Base-by-base conservation (phyloP, 2,329 filamentous ascomycete species). In the Aspergillus sp. region DNA sequence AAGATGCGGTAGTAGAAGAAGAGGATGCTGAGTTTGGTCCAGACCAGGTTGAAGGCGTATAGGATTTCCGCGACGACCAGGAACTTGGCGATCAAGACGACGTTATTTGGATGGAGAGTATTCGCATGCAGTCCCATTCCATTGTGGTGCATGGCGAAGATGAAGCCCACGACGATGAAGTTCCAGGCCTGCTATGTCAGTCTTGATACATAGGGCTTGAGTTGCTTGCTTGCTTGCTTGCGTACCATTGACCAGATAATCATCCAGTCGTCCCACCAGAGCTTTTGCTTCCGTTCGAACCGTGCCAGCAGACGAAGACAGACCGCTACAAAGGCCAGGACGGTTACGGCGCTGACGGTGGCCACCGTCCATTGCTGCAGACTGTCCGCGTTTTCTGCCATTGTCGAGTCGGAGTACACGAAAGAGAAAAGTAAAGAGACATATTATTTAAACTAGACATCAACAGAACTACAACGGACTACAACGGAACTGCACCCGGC, bases 181-280 rank as follows among this genome's bases (percentile, higher is more conserved):
- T 65, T 67, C 66, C 66, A 68, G 24, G 22, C 60, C 66, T 66
- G 41, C 2, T 24, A 15, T 13, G 1, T 45, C 19, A 34, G 2
- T 17, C 20, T 3, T 30, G 9, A 11, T 30, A 30, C 2, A 30
- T 7, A 24, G n/a, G n/a, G n/a, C n/a, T n/a, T n/a, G n/a, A n/a
- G n/a, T n/a, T n/a, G n/a, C n/a, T 24, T 24, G 7, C 24, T 5
- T 24, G 24, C 24, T 24, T 24, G 24, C 20, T 20, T 20, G 24
- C 17, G 5, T 44, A 81, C 79, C 79, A 79, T 77, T 1, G 80
- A 81, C 51, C 77, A 80, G 0, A 81, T 56, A 55, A 82, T 79
- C 66, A 80, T 71, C 64, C 74, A 81, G 64, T 82, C 80, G 68
- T 82, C 80, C 80, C 79, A 81, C 80, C 80, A 82, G 5, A 81